Base-by-base conservation (phyloP, 495 filamentous ascomycete genomes). In the Rhizodiscina lignyota region DNA sequence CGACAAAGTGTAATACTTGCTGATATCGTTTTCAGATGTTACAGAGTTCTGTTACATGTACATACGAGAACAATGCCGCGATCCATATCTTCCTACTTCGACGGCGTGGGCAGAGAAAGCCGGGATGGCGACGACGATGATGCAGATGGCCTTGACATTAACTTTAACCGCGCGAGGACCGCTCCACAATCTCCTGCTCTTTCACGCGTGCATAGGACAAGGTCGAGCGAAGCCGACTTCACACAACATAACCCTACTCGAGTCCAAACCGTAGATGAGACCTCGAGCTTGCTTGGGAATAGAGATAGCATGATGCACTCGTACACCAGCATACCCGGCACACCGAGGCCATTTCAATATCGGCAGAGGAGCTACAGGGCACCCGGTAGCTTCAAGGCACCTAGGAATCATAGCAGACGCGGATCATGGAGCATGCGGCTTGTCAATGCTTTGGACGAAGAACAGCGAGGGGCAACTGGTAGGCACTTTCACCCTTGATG, bases 341-440 rank as follows among this genome's bases (percentile, higher is more conserved):
- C 56, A 0, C 54, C 56, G 18, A 34, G 53, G 24, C 48, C 42
- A 3, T 21, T 5, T 5, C 5, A 26, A 5, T 27, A 28, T 4
- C 47, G 48, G 21, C 43, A 47, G 18, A 47, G 42, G 32, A 55
- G 48, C 41, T 38, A 42, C 20, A 30, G 23, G 17, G 24, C 19
- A 21, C 38, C 39, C 10, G 40, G 34, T 18, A 53, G 39, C 33
- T 26, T 36, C 22, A 40, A 19, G 18, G 35, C 42, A 13, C 45
- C 46, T 10, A 41, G 55, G 2, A 42, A 45, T 36, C 39, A 51
- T 23, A 54, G 48, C 39, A 43, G 56, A 0, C 23, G 26, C 15
- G 51, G 43, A 2, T 60, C 56, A 4, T 48, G 56, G 42, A 48
- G 50, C 17, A 36, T 43, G 21, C 45, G 51, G 22, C 38, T 60